Evolutionary conservation across 2,329 filamentous ascomycete genomes (phyloP).

Genomic region (Aspergillus tanneri): DNA sequence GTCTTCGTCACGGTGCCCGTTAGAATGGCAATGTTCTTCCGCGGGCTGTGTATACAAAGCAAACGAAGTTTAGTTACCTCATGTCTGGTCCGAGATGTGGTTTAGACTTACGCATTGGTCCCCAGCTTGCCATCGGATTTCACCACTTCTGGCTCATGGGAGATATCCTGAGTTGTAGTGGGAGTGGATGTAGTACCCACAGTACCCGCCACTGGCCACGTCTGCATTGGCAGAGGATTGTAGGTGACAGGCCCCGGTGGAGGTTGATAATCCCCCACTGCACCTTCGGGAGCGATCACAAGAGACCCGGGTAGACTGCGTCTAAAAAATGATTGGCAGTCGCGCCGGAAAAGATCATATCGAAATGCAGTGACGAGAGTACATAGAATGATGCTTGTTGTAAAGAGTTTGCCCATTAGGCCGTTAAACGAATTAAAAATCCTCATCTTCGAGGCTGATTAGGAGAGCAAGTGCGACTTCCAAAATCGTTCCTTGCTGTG

Average conservation of each 20-base stretch:
- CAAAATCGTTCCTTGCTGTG: not conserved
- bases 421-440: not conserved
- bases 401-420: conserved; percentile 9
- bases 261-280: conserved; percentile 22
- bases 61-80: not conserved
- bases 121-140: not conserved
- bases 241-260: conserved; percentile 16
- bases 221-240: conserved; percentile 1
- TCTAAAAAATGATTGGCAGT: conserved; percentile 3
- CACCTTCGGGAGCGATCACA: conserved; percentile 18
- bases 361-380: conserved; percentile 12
- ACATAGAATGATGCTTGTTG: conserved; percentile 13
- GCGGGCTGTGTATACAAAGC: not conserved
- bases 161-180: not conserved
- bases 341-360: conserved; percentile 8
- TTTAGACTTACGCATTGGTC: conserved; percentile 1
- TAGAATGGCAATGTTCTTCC: conserved; percentile 6
- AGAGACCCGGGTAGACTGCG: conserved; percentile 24
- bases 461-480: not conserved
- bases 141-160: not conserved
- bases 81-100: not conserved
- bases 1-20: conserved; percentile 10
- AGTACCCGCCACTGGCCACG: not conserved
- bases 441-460: conserved; percentile 10
- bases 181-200: conserved; percentile 1